Base-by-base conservation (phyloP, 805 yeast genomes). In the Spencermartinsiella europaea region DNA sequence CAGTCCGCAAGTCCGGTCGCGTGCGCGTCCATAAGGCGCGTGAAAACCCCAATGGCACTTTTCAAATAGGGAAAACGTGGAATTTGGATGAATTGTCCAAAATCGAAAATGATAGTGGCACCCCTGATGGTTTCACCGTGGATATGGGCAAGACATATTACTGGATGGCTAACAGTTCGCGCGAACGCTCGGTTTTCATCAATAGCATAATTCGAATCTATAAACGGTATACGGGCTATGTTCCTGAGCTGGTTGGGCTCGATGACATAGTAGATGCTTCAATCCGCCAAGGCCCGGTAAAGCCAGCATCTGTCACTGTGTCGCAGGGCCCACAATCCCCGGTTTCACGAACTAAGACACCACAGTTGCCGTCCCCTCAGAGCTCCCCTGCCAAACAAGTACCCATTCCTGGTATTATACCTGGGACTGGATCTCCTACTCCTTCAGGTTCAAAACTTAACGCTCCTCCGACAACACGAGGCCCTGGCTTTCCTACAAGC, bases 21-120 rank as follows among this genome's bases (percentile, higher is more conserved):
- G 81, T 85, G 27, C 73, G 81, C 47, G 57, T 90, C 10, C 96
- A 89, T 62, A 90, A 91, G 65, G 96, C 95, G 1, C 81, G 95
- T 57, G 88, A 79, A 61, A 83, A 84, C 55, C 70, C 76, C 7
- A 85, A 85, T 55, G 82, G 85, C 0, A 64, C 81, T 1, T 79
- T 85, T 57, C 97, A 90, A 65, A 86, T 90, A 43, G 98, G 98
- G 27, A 76, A 96, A 58, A 84, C 95, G 2, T 90, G 98, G 98
- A 81, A 79, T 51, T 68, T 91, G 57, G 85, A 77, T 49, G 95
- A 86, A 55, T 68, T 91, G 52, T 63, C 71, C 2, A 63, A 65
- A 37, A 63, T 90, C 1, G 79, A 80, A 27, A 71, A 76, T 46
- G 86, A 81, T 49, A 22, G 45, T n/a, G 47, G 61, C 0, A 53